Conservation (phyloP, 2,329 filamentous ascomycete genomes). For the Clonostachys byssicola region DNA sequence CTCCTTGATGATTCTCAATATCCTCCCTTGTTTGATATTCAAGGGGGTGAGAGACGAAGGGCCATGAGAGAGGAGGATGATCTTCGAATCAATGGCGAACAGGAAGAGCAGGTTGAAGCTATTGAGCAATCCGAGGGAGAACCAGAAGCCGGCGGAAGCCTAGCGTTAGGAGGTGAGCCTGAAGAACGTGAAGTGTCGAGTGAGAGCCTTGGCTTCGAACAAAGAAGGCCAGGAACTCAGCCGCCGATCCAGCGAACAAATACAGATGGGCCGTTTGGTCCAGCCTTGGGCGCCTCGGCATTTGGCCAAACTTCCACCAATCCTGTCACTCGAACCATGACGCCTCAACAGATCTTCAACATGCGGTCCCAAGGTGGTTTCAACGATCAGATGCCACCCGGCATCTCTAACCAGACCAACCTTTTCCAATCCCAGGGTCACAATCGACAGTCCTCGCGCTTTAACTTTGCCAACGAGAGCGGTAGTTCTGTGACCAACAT, state of each 20-base stretch:
- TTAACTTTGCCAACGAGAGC: conserved; percentile 79
- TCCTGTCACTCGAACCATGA: conserved; percentile 65
- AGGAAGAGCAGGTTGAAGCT: conserved; percentile 40
- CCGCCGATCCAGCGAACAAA: conserved; percentile 69
- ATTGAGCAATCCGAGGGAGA: conserved; percentile 62
- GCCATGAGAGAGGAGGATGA: conserved; percentile 72
- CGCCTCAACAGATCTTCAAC: conserved; percentile 72
- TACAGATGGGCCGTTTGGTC: conserved; percentile 49
- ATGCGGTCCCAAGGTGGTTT: conserved; percentile 61
- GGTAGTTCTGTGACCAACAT: conserved; percentile 47
- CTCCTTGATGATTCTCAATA: conserved; percentile 11
- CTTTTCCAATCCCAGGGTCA: conserved; percentile 64
- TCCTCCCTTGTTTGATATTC: conserved; percentile 78
- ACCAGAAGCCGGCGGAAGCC: conserved; percentile 75
- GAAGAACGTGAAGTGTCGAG: conserved; percentile 66
- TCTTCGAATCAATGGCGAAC: conserved; percentile 38
- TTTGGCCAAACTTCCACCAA: conserved; percentile 45
- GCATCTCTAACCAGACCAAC: conserved; percentile 40
- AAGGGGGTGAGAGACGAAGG: conserved; percentile 77
- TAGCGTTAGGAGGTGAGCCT: conserved; percentile 88
- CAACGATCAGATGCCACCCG: conserved; percentile 55
- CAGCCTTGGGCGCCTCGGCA: conserved; percentile 38
- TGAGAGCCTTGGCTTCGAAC: conserved; percentile 47
- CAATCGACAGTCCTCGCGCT: conserved; percentile 79
- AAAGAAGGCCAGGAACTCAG: conserved; percentile 65